Evolutionary conservation across 176 grass and related monocot species (phyloP).

Genomic region (Melocanna baccifera): DNA sequence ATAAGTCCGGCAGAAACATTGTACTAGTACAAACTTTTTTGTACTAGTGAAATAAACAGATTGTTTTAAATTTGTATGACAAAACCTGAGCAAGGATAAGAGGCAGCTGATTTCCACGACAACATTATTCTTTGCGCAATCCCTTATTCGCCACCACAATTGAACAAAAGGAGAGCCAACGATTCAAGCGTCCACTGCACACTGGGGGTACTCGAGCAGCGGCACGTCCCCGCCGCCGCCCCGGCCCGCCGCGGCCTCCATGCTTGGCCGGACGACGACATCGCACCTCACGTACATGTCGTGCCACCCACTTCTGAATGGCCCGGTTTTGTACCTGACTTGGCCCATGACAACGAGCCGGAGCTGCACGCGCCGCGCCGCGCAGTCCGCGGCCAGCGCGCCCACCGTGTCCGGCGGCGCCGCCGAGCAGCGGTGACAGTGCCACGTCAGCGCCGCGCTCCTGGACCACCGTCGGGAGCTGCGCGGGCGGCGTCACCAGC

Average conservation of each 20-base stretch:
- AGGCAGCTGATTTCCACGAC: background rate
- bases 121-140: background rate
- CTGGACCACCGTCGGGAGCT: conserved; percentile 49
- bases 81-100: background rate
- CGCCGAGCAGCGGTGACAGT: conserved; percentile 47
- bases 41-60: too few species aligned
- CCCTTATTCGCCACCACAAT: conserved; percentile 20
- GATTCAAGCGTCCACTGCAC: conserved; percentile 52
- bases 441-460: conserved; percentile 42
- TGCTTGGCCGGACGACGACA: conserved; percentile 32
- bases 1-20: too few species aligned
- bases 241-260: conserved; percentile 4
- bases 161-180: background rate
- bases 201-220: conserved; percentile 62
- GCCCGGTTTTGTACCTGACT: conserved; percentile 60
- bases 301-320: conserved; percentile 51
- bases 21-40: too few species aligned
- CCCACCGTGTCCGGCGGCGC: conserved; percentile 26
- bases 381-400: conserved; percentile 47
- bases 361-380: conserved; percentile 49
- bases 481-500: conserved; percentile 41
- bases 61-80: background rate
- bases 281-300: conserved; percentile 68
- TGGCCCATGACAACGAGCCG: conserved; percentile 55
- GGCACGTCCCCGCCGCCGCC: conserved; percentile 31